Conservation (phyloP, 2,329 filamentous ascomycete genomes). For the Emergomyces pasteurianus region DNA sequence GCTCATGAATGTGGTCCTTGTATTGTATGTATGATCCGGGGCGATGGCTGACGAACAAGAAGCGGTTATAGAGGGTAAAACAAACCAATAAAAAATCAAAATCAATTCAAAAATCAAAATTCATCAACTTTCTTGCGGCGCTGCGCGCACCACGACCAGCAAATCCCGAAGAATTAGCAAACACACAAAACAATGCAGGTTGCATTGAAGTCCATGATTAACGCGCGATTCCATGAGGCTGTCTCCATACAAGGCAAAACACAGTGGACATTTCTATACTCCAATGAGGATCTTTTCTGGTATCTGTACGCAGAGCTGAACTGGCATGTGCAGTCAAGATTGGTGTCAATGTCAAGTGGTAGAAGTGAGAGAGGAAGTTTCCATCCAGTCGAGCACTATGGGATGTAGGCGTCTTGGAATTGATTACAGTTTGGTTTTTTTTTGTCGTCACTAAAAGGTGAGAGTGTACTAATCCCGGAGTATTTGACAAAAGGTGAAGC, state of each 20-base stretch:
- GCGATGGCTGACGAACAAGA: neutral
- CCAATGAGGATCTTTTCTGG: no score
- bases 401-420: neutral
- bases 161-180: neutral
- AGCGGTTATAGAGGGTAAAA: neutral
- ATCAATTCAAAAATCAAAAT: neutral
- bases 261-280: neutral
- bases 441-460: neutral
- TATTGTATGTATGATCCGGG: neutral
- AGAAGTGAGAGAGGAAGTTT: neutral
- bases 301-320: neutral
- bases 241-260: slow-evolving; percentile 6
- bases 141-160: neutral
- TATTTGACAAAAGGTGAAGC: neutral
- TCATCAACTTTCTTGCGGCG: neutral
- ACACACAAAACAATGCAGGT: neutral
- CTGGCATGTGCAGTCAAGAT: neutral
- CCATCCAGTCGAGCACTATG: neutral
- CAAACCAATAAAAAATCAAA: neutral
- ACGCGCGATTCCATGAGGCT: slow-evolving; percentile 5
- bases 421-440: neutral
- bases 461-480: neutral
- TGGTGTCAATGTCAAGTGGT: neutral
- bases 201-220: neutral
- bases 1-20: neutral